A percentile compares a stretch with the other conserved stretches of the same genome.
Conservation (phyloP, 768 basidiomycete species). For the Boletus tylopilopsis region DNA sequence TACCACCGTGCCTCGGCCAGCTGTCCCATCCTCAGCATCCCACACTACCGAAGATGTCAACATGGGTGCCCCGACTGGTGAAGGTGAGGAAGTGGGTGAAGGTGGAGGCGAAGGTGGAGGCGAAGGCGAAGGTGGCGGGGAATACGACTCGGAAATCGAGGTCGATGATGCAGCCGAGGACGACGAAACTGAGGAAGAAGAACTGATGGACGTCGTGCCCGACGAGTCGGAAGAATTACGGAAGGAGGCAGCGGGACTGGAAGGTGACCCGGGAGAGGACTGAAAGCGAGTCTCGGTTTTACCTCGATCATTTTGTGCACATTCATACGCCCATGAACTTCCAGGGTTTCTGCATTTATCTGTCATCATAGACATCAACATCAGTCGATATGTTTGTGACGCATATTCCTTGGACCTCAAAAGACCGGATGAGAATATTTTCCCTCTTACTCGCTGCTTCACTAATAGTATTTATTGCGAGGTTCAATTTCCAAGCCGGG, state of each 20-base stretch:
- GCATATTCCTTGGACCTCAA: background rate
- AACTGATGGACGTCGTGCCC: slow-evolving; percentile 39
- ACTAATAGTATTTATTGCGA: too few species aligned
- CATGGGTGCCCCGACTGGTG: slow-evolving; percentile 21
- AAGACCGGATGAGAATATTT: too few species aligned
- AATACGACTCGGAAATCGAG: slow-evolving; percentile 23
- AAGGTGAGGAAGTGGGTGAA: slow-evolving; percentile 32
- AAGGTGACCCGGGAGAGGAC: slow-evolving; percentile 12
- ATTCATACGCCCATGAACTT: background rate
- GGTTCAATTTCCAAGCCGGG: too few species aligned
- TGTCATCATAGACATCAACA: background rate
- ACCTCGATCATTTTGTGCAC: background rate
- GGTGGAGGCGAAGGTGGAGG: slow-evolving; percentile 29
- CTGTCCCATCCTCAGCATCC: slow-evolving; percentile 27
- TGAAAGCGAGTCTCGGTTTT: slow-evolving; percentile 5
- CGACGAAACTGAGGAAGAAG: slow-evolving; percentile 39
- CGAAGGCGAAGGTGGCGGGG: slow-evolving; percentile 32
- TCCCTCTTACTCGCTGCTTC: too few species aligned
- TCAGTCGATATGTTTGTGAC: background rate
- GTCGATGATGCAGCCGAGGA: slow-evolving; percentile 23
- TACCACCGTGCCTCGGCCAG: slow-evolving; percentile 27
- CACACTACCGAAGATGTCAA: slow-evolving; percentile 24
- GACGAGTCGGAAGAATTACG: slow-evolving; percentile 43
- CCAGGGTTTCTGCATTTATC: too few species aligned
- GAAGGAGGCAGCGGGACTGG: slow-evolving; percentile 37